phyloP scores from a whole-genome alignment of 2,329 filamentous ascomycete species.

The Thelonectria blattea region DNA sequence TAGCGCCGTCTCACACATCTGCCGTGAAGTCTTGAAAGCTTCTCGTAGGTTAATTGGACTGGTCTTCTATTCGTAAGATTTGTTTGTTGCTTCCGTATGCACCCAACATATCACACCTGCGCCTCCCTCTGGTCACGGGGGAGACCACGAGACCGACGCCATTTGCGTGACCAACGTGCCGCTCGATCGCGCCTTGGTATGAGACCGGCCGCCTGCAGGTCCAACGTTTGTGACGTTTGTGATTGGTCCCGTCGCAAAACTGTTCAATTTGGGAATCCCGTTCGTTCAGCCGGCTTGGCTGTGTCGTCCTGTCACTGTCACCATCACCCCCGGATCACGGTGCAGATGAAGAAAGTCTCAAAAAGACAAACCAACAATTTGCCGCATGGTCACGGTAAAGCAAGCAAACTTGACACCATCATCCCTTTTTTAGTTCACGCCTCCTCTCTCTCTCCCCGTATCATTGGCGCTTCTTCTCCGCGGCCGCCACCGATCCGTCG shows the following conservation, averaged over 20 bases:
- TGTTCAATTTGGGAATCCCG: background rate
- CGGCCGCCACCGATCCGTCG: constrained; percentile 46
- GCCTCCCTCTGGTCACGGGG: background rate
- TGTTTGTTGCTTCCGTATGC: no score
- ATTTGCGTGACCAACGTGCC: background rate
- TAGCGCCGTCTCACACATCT: constrained; percentile 1
- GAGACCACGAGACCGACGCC: no score
- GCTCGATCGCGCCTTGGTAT: no score
- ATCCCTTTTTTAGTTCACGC: background rate
- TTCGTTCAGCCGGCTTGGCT: background rate
- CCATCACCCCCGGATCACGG: background rate
- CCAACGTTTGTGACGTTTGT: background rate
- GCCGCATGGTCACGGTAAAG: background rate
- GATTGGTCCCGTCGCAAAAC: background rate
- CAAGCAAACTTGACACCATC: background rate
- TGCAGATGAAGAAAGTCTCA: background rate
- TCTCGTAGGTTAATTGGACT: background rate
- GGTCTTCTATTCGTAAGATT: no score
- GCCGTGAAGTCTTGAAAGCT: background rate
- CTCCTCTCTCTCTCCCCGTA: background rate
- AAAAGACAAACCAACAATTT: background rate
- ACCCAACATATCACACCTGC: background rate
- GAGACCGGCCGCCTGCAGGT: background rate
- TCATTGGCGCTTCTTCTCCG: constrained; percentile 34
- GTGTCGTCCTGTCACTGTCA: background rate